Evolutionary conservation across 495 filamentous ascomycete species (phyloP).

Genomic region (Glarea lozoyensis): DNA sequence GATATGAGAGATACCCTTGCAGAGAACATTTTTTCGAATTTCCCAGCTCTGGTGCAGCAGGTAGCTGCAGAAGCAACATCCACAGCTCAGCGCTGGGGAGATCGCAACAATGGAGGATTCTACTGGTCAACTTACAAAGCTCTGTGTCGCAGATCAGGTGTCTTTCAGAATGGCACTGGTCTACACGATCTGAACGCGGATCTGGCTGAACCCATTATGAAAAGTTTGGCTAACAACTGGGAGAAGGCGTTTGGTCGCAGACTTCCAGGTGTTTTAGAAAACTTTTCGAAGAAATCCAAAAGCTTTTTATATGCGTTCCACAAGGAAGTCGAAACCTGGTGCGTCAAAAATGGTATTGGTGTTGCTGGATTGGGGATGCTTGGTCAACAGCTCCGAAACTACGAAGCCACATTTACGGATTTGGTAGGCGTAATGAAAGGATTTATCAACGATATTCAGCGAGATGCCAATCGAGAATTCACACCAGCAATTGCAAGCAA

Average conservation of each 20-base stretch:
- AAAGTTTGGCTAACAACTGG: slow-evolving; percentile 43
- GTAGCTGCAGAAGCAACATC: slow-evolving; percentile 29
- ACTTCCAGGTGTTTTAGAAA: slow-evolving; percentile 30
- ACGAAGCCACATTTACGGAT: slow-evolving; percentile 29
- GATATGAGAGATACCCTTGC: slow-evolving; percentile 30
- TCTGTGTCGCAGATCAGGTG: slow-evolving; percentile 15
- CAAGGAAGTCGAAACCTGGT: slow-evolving; percentile 27
- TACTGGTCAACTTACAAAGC: slow-evolving; percentile 49
- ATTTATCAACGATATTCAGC: slow-evolving; percentile 35
- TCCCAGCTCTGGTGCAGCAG: slow-evolving; percentile 24
- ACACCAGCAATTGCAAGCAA: slow-evolving; percentile 36
- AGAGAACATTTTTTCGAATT: slow-evolving; percentile 37
- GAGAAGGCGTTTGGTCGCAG: slow-evolving; percentile 43
- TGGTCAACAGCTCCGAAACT: slow-evolving; percentile 34
- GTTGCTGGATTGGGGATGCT: slow-evolving; percentile 31
- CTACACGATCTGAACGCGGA: slow-evolving; percentile 40
- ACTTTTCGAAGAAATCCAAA: slow-evolving; percentile 15
- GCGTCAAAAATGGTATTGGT: slow-evolving; percentile 26
- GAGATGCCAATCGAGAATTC: slow-evolving; percentile 49
- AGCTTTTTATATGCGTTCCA: slow-evolving; percentile 32
- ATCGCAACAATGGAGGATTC: slow-evolving; percentile 36
- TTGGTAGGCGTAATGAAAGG: slow-evolving; percentile 23
- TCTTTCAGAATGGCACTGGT: slow-evolving; percentile 26
- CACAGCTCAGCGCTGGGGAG: slow-evolving; percentile 42
- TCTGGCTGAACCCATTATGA: slow-evolving; percentile 44